Evolutionary conservation across 176 grass and related monocot species (phyloP), one percentile per base, ranked within the genome.

Genomic region (Zea luxurians): DNA sequence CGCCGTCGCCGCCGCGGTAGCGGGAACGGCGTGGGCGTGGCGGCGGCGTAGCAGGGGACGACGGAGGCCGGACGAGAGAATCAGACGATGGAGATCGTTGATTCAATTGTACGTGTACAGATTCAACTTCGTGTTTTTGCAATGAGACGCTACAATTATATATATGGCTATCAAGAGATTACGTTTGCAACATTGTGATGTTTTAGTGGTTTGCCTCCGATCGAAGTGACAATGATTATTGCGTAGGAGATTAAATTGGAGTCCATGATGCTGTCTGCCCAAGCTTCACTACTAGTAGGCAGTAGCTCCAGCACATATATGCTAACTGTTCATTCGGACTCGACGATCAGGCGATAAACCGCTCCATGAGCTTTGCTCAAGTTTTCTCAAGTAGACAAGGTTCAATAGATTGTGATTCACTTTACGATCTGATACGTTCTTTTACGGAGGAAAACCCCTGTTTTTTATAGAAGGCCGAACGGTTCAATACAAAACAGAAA

Each of bases 41-140:
- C 1, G 36, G 10, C 61, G 49, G 73, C 50, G 74, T 87, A 87
- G n/a, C n/a, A n/a, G n/a, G n/a, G n/a, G n/a, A n/a, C n/a, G 18
- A 10, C 20, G 64, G 40, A 6, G 64, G 20, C 8, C 46, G 48
- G 70, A 34, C 18, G 21, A 13, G 27, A 8, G 6, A 20, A 18
- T 73, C 67, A 15, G 21, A 34, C 44, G 67, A 49, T 70, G 20
- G 44, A 48, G 44, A 48, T 70, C 27, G 27, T 27, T 27, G 27
- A 36, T 36, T 62, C 21, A 12, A 62, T 62, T 35, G 10, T 10
- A 47, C 46, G 46, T 47, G 46, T 11, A 27, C 53, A 57, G 18
- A 57, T 8, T 50, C 48, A 50, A 47, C 10, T 47, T 47, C 11
- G 2, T 47, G 10, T 48, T 4, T 48, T 48, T 27, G 3, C 0